Evolutionary conservation across 192 early-diverging fungal species (phyloP).

Genomic region (Coemansia guatemalensis): DNA sequence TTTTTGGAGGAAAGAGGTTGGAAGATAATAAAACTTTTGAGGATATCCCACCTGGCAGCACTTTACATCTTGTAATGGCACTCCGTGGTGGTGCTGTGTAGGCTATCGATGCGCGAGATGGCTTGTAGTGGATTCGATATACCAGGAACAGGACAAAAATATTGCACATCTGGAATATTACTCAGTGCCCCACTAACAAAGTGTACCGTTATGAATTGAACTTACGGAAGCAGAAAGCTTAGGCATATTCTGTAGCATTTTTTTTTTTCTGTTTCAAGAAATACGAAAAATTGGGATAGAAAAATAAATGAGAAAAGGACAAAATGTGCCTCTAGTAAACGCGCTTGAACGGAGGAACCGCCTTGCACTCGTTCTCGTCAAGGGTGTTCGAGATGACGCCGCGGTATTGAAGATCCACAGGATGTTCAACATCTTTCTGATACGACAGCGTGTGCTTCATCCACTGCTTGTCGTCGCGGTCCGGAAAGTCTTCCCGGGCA

Average conservation of each 20-base stretch:
- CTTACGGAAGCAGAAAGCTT: background rate
- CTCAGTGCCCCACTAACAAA: background rate
- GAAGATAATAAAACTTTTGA: constrained; percentile 70
- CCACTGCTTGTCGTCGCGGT: constrained; percentile 91
- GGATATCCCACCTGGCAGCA: constrained; percentile 71
- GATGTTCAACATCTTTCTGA: constrained; percentile 77
- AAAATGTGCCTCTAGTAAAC: constrained; percentile 63
- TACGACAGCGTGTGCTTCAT: constrained; percentile 99
- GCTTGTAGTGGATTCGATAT: background rate
- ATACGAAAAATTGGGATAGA: background rate
- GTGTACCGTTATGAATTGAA: background rate
- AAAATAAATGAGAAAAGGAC: constrained; percentile 9
- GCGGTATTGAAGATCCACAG: constrained; percentile 82
- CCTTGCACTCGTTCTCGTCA: constrained; percentile 91
- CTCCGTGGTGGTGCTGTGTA: constrained; percentile 79
- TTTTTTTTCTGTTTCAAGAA: background rate
- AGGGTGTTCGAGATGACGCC: constrained; percentile 77
- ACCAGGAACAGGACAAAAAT: background rate
- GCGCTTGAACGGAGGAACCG: constrained; percentile 84
- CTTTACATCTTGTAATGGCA: constrained; percentile 92
- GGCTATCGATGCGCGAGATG: background rate
- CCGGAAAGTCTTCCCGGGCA: constrained; percentile 91
- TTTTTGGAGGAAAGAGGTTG: constrained; percentile 95
- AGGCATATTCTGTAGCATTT: background rate
- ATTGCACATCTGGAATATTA: background rate